These are phyloP conservation scores for Tremella fuciformis DNA, from an alignment of 768 basidiomycete species.

Conservation along the genomic window DNA sequence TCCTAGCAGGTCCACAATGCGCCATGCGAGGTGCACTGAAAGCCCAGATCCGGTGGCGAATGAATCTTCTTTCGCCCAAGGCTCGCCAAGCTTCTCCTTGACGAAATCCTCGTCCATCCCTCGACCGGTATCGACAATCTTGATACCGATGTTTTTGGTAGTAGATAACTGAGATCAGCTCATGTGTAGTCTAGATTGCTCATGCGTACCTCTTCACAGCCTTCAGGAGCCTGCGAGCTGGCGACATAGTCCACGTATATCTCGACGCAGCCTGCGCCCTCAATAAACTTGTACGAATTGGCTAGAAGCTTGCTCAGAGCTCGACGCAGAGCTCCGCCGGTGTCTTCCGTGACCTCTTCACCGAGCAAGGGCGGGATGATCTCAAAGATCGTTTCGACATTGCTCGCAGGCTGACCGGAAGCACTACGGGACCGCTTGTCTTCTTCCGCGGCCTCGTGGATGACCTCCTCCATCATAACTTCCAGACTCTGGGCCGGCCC, in stretches of 20 bases:
- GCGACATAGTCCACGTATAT: conserved; percentile 40
- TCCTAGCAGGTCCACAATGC: conserved; percentile 45
- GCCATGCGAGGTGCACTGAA: conserved; percentile 45
- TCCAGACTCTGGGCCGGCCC: conserved; percentile 30
- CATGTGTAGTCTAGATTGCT: background rate
- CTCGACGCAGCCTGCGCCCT: conserved; percentile 39
- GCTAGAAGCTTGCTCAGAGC: conserved; percentile 41
- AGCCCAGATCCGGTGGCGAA: conserved; percentile 41
- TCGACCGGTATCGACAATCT: conserved; percentile 40
- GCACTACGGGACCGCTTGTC: conserved; percentile 23
- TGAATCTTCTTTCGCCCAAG: conserved; percentile 43
- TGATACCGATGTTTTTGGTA: conserved; percentile 36
- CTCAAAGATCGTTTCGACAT: conserved; percentile 46
- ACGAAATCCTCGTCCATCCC: conserved; percentile 35
- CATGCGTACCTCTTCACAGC: conserved; percentile 37
- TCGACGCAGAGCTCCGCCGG: conserved; percentile 38
- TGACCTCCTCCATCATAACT: conserved; percentile 42
- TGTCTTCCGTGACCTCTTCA: conserved; percentile 42
- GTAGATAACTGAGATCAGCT: conserved; percentile 20
- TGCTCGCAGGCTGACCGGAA: conserved; percentile 21
- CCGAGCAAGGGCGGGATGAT: conserved; percentile 44
- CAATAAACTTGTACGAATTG: conserved; percentile 48
- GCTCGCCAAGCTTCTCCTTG: conserved; percentile 33
- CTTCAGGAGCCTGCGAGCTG: conserved; percentile 30
- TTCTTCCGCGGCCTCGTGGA: conserved; percentile 33